Evolutionary conservation across 176 grass and related monocot species (phyloP).

Genomic region (Zoysia japonica): DNA sequence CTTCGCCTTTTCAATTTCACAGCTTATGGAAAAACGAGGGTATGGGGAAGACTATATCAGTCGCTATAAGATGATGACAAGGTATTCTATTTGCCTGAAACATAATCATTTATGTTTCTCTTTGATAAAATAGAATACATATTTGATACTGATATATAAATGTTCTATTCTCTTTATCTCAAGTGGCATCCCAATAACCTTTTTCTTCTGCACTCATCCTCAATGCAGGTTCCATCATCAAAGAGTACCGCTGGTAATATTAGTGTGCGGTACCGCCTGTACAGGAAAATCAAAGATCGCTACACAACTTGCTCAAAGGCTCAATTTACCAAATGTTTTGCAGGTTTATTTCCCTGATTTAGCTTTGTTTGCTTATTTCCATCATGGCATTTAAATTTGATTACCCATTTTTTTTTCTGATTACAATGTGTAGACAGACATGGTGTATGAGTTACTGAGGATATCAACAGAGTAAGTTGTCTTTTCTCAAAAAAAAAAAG

Average conservation of each 20-base stretch:
- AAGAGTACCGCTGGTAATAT: conserved; percentile 42
- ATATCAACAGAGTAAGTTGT: conserved; percentile 51
- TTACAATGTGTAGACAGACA: conserved; percentile 63
- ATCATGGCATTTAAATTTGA: neutral
- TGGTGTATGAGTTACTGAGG: conserved; percentile 93
- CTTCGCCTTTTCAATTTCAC: conserved; percentile 59
- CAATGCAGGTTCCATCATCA: conserved; percentile 76
- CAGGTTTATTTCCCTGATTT: conserved; percentile 55
- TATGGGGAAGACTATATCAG: conserved; percentile 89
- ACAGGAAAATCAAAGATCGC: conserved; percentile 97
- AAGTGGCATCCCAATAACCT: too few species aligned
- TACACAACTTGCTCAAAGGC: conserved; percentile 85
- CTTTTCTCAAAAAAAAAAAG: neutral
- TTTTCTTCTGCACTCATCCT: neutral
- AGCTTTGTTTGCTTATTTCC: neutral
- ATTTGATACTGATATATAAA: neutral
- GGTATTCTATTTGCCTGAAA: conserved; percentile 35
- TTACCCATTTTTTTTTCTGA: neutral
- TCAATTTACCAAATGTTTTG: conserved; percentile 37
- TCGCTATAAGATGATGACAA: conserved; percentile 96
- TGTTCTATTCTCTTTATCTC: neutral
- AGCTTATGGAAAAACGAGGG: conserved; percentile 40
- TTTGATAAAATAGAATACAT: neutral
- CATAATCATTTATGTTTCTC: neutral
- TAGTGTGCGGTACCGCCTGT: conserved; percentile 95